Percentiles rank a stretch among this genome's conserved stretches.
Conservation (phyloP, 345 rosid genomes). For the Citropsis articulata region DNA sequence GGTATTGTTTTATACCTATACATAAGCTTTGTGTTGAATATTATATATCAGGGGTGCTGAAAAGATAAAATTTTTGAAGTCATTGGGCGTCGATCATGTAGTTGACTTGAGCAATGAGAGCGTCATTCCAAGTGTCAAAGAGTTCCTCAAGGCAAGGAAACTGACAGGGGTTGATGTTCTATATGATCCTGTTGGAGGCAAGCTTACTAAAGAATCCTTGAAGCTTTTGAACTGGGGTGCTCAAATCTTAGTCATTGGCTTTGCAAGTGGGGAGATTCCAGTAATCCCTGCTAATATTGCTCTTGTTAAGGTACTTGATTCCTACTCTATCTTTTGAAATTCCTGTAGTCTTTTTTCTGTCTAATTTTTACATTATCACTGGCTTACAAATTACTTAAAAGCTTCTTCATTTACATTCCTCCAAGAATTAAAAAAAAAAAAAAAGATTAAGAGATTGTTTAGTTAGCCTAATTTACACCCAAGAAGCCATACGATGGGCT, state of each 20-base stretch:
- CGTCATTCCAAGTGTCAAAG: constrained; percentile 64
- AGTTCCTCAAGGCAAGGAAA: constrained; percentile 64
- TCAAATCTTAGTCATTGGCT: constrained; percentile 82
- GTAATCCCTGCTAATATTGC: constrained; percentile 83
- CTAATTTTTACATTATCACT: neutral
- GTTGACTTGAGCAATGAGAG: constrained; percentile 66
- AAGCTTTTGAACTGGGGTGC: constrained; percentile 95
- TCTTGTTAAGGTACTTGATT: constrained; percentile 71
- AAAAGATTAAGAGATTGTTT: neutral
- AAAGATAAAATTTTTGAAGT: constrained; percentile 67
- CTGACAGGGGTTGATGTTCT: constrained; percentile 85
- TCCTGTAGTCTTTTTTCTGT: neutral
- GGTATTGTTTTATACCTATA: neutral
- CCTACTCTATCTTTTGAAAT: neutral
- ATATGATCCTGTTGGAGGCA: constrained; percentile 92
- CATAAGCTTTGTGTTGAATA: neutral
- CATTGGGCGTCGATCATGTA: constrained; percentile 80
- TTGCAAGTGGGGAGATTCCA: constrained; percentile 90
- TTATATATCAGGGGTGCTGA: constrained; percentile 55
- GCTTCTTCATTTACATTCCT: neutral
- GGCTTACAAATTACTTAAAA: neutral
- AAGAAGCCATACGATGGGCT: neutral
- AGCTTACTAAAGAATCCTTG: constrained; percentile 65
- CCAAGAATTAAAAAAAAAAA: neutral
- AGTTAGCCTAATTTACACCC: neutral